These are phyloP conservation scores for Adansonia rubrostipa DNA, from an alignment of 441 rosid species.

Conservation along the genomic window DNA sequence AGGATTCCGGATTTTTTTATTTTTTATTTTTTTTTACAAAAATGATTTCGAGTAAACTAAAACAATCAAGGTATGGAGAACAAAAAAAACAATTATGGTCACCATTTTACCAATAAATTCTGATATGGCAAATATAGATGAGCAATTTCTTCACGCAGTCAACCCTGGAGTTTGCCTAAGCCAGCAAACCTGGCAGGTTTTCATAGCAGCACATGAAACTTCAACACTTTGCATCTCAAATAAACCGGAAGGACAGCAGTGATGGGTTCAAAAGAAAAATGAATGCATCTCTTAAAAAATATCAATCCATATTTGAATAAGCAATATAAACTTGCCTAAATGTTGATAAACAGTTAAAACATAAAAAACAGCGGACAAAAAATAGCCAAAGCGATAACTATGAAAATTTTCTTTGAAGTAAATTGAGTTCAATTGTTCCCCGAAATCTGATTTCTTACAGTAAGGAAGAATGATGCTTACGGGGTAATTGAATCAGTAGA, in stretches of 20 bases:
- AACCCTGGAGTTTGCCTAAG: background rate
- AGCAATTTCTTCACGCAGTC: background rate
- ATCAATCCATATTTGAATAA: background rate
- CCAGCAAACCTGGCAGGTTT: background rate
- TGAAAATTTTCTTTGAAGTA: conserved; percentile 2
- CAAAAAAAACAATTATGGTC: background rate
- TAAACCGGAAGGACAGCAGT: background rate
- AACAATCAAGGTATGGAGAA: too few species aligned
- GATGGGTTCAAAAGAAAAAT: background rate
- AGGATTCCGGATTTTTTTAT: too few species aligned
- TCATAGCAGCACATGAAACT: background rate
- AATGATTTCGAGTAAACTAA: too few species aligned
- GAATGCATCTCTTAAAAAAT: background rate
- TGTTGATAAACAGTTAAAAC: background rate
- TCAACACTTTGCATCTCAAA: background rate
- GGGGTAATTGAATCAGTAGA: conserved; percentile 49
- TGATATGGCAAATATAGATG: background rate
- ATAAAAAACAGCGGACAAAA: background rate
- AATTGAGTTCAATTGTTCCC: conserved; percentile 31
- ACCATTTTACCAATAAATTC: background rate
- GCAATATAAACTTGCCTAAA: background rate
- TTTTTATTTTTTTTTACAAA: too few species aligned
- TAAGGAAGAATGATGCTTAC: conserved; percentile 31
- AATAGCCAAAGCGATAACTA: background rate
- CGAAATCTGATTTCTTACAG: conserved; percentile 9